phyloP scores from a whole-genome alignment of 2,329 filamentous ascomycete genomes.

The Nemania diffusa region DNA sequence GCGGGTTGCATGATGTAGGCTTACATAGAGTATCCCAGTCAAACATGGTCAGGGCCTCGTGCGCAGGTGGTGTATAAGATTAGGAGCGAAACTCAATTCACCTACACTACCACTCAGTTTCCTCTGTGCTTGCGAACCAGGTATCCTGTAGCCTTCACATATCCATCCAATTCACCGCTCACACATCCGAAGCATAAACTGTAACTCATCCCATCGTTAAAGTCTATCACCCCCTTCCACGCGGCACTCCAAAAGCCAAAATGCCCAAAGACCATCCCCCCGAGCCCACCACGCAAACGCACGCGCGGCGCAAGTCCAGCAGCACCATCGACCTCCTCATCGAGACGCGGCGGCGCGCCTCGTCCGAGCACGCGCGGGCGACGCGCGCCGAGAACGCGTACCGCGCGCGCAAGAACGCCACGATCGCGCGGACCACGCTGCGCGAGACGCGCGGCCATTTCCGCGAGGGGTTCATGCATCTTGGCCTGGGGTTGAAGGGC shows the following conservation, averaged over 20 bases:
- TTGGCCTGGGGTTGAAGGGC: constrained; percentile 50
- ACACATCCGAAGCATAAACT: not conserved
- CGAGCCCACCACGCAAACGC: not conserved
- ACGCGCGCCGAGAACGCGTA: constrained; percentile 56
- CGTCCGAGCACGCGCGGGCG: constrained; percentile 53
- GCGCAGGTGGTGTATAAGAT: not conserved
- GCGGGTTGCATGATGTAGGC: constrained; percentile 2
- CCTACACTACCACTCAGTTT: no score
- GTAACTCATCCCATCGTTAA: no score
- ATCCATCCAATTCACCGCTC: no score
- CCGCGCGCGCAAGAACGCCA: constrained; percentile 54
- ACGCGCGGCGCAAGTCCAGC: constrained; percentile 44
- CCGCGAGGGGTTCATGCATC: constrained; percentile 50
- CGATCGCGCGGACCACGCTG: constrained; percentile 52
- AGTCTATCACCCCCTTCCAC: no score
- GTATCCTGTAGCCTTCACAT: no score
- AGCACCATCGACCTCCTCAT: constrained; percentile 57
- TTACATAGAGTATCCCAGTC: not conserved
- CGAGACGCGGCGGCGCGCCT: constrained; percentile 52
- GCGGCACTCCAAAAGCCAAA: not conserved
- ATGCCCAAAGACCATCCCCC: not conserved
- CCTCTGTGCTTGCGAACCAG: no score
- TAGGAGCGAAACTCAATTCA: not conserved
- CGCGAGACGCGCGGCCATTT: constrained; percentile 55
- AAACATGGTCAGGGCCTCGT: not conserved